Base-by-base conservation (phyloP, 768 basidiomycete species). In the Mycena galopus region DNA sequence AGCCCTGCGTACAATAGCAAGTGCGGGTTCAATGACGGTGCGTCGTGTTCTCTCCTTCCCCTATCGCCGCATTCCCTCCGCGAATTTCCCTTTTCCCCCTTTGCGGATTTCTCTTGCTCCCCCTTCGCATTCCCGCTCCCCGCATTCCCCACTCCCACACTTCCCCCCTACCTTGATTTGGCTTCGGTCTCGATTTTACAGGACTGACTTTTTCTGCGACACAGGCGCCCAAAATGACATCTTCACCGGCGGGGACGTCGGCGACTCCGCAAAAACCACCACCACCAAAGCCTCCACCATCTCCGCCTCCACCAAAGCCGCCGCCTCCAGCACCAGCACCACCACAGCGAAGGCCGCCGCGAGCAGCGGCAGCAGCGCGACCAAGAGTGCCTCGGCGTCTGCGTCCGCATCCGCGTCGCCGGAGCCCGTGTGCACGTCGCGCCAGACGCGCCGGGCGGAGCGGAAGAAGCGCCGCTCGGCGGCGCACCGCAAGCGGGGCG, bases 1-100 rank as follows among this genome's bases (percentile, higher is more conserved):
- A 84, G 83, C 25, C 89, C 88, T 0, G 85, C 80, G 11, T 90
- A 90, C 73, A 90, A 89, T 71, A 67, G 69, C 47, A 88, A 87
- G 74, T 80, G 82, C 33, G 88, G 88, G 4, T 90, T 88, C 70
- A 21, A 76, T 1, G 84, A 88, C 71, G 88, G 88, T 87, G 63
- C 69, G 83, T 79, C n/a, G n/a, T n/a, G n/a, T n/a, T n/a, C n/a
- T n/a, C n/a, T n/a, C n/a, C n/a, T n/a, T n/a, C n/a, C n/a, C n/a
- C n/a, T n/a, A n/a, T n/a, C n/a, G n/a, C n/a, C n/a, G n/a, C n/a
- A n/a, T n/a, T n/a, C n/a, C n/a, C n/a, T n/a, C n/a, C n/a, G n/a
- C n/a, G n/a, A n/a, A n/a, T n/a, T n/a, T n/a, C n/a, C n/a, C n/a
- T n/a, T n/a, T n/a, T n/a, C n/a, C n/a, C n/a, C n/a, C n/a, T n/a